Conservation (phyloP, 1,139 yeast genomes). For the Geotrichum restrictum region DNA sequence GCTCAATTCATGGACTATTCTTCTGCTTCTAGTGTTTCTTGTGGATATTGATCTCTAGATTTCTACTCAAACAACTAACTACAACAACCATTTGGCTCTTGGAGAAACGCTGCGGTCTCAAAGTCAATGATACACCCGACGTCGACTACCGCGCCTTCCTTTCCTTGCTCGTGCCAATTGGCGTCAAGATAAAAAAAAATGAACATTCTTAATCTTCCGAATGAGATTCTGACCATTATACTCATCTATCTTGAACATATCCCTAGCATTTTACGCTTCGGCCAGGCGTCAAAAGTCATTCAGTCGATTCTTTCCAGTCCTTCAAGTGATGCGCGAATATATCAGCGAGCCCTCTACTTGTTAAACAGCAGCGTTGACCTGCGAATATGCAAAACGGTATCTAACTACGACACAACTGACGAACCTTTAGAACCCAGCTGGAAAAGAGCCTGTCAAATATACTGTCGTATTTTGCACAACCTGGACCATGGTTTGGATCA, state of each 20-base stretch:
- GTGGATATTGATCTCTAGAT: too few species aligned
- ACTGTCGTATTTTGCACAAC: neutral
- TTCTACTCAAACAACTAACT: too few species aligned
- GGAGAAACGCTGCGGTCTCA: too few species aligned
- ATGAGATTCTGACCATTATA: conserved; percentile 5
- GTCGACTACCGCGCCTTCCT: too few species aligned
- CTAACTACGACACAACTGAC: neutral
- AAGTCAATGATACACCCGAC: too few species aligned
- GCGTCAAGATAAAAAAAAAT: neutral
- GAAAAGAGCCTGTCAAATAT: conserved; percentile 6
- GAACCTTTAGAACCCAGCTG: neutral
- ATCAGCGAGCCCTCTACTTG: neutral
- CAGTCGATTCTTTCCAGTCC: neutral
- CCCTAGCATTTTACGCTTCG: conserved; percentile 3
- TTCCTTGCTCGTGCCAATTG: too few species aligned
- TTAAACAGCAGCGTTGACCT: conserved; percentile 2
- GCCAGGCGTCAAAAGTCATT: neutral
- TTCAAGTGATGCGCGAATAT: conserved; percentile 2
- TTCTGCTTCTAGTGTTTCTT: too few species aligned
- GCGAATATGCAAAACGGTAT: conserved; percentile 2
- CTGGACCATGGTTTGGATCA: conserved; percentile 1
- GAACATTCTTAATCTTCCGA: conserved; percentile 5
- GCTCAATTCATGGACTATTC: too few species aligned
- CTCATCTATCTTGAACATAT: conserved; percentile 8
- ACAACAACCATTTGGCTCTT: too few species aligned